These are phyloP conservation scores for Cystobasidium onofrii DNA, from an alignment of 768 basidiomycete genomes.

Conservation along the genomic window DNA sequence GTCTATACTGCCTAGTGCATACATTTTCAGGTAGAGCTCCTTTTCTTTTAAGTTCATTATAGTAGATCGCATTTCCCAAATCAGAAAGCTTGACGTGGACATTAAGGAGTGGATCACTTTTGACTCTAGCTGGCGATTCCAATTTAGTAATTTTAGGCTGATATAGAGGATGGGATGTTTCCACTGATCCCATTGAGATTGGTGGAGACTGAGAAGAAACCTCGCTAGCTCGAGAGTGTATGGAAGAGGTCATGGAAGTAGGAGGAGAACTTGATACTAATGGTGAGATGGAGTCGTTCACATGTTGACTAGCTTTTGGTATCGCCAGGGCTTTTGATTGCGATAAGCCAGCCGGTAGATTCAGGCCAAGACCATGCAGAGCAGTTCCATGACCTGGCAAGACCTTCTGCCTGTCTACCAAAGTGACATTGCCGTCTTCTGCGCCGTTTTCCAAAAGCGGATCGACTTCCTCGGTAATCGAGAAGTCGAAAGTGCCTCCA, in stretches of 20 bases:
- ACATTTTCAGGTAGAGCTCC: constrained; percentile 15
- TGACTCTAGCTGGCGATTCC: not conserved
- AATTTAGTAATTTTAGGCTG: not conserved
- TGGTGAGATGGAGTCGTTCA: not conserved
- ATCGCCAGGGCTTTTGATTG: not conserved
- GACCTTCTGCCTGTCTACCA: not conserved
- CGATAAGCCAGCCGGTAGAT: not conserved
- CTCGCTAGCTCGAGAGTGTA: not conserved
- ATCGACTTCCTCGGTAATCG: not conserved
- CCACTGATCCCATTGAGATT: not conserved
- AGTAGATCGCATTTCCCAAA: constrained; percentile 27
- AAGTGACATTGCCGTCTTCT: not conserved
- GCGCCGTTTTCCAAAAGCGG: not conserved
- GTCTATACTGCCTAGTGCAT: constrained; percentile 20
- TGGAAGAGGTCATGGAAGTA: not conserved
- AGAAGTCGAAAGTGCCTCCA: not conserved
- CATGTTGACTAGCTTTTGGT: not conserved
- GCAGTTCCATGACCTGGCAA: not conserved
- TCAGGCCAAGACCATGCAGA: not conserved
- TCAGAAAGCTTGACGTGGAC: constrained; percentile 19
- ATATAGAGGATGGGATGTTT: not conserved
- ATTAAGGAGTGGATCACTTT: not conserved
- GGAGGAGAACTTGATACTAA: not conserved
- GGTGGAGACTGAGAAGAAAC: not conserved
- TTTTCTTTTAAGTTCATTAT: not conserved